Evolutionary conservation across 1,284 basidiomycete species (phyloP).

Genomic region (Fistulinella staudtii): DNA sequence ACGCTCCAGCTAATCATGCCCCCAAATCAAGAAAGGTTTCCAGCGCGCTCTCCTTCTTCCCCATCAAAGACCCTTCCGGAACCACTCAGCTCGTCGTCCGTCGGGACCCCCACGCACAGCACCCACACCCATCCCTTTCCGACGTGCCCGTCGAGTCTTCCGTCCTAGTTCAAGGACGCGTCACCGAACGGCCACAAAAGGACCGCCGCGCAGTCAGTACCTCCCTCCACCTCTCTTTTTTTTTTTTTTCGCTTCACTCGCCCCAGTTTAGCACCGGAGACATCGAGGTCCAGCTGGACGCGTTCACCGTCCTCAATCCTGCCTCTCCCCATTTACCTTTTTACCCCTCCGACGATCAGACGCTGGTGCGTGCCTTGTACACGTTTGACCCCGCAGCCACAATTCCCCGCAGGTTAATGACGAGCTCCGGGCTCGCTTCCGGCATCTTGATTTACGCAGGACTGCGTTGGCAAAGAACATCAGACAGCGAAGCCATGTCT

Average conservation of each 20-base stretch:
- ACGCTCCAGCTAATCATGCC: slow-evolving; percentile 26
- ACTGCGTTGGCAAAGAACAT: slow-evolving; percentile 72
- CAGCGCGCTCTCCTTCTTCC: slow-evolving; percentile 72
- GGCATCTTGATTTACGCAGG: slow-evolving; percentile 87
- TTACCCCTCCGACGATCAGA: slow-evolving; percentile 69
- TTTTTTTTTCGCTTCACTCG: no score
- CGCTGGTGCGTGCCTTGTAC: slow-evolving; percentile 53
- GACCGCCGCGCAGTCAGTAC: slow-evolving; percentile 53
- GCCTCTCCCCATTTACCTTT: slow-evolving; percentile 73
- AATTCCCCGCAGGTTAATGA: slow-evolving; percentile 66
- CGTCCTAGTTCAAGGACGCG: slow-evolving; percentile 69
- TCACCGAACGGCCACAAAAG: slow-evolving; percentile 58
- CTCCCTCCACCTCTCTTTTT: slow-evolving; percentile 13
- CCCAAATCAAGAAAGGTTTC: slow-evolving; percentile 56
- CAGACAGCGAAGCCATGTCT: slow-evolving; percentile 73
- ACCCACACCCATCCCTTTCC: slow-evolving; percentile 40
- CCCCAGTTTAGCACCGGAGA: slow-evolving; percentile 57
- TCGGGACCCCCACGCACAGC: slow-evolving; percentile 28
- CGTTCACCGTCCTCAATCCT: slow-evolving; percentile 74
- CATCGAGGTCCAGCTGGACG: slow-evolving; percentile 76
- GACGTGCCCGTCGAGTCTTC: slow-evolving; percentile 71
- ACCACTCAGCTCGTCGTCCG: slow-evolving; percentile 75
- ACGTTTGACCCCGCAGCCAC: slow-evolving; percentile 13
- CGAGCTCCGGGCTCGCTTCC: slow-evolving; percentile 77
- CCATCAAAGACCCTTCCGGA: slow-evolving; percentile 74